Conservation (phyloP, 1,284 basidiomycete species). For the Ustilago crameri region DNA sequence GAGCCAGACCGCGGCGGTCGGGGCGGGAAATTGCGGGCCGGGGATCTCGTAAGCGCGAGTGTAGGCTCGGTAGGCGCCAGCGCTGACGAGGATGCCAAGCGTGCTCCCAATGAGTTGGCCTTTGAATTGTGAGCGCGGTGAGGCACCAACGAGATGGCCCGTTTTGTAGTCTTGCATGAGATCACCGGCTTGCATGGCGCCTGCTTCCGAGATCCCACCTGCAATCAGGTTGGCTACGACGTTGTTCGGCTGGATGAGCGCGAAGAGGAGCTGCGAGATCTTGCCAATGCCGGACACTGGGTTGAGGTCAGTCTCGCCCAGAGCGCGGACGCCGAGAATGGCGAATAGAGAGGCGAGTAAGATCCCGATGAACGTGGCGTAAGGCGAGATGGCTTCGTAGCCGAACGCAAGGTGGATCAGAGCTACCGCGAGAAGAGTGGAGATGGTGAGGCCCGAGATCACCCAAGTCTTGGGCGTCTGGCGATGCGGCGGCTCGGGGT, state of each 20-base stretch:
- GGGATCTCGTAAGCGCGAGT: conserved; percentile 79
- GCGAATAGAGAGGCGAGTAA: conserved; percentile 83
- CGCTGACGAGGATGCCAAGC: conserved; percentile 83
- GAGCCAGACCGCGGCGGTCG: conserved; percentile 84
- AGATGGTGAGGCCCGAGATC: conserved; percentile 75
- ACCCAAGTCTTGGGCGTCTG: conserved; percentile 86
- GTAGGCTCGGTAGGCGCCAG: conserved; percentile 87
- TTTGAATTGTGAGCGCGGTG: conserved; percentile 68
- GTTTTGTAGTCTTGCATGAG: conserved; percentile 99
- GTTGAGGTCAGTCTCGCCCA: conserved; percentile 66
- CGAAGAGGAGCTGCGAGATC: conserved; percentile 91
- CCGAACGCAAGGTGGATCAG: conserved; percentile 90
- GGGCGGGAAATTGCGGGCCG: conserved; percentile 90
- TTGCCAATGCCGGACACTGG: conserved; percentile 88
- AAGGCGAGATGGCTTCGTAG: conserved; percentile 87
- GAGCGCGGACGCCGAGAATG: conserved; percentile 74
- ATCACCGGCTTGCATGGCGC: conserved; percentile 95
- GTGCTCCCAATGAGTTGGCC: conserved; percentile 72
- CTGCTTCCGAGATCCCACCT: conserved; percentile 94
- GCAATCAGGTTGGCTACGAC: conserved; percentile 94
- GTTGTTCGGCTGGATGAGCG: conserved; percentile 86
- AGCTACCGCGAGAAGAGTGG: conserved; percentile 78
- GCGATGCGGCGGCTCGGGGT: conserved; percentile 81
- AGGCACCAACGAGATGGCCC: conserved; percentile 78
- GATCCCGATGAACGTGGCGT: conserved; percentile 89